Base-by-base conservation (phyloP, 2,329 filamentous ascomycete genomes). In the Sporothrix variecibatus region DNA sequence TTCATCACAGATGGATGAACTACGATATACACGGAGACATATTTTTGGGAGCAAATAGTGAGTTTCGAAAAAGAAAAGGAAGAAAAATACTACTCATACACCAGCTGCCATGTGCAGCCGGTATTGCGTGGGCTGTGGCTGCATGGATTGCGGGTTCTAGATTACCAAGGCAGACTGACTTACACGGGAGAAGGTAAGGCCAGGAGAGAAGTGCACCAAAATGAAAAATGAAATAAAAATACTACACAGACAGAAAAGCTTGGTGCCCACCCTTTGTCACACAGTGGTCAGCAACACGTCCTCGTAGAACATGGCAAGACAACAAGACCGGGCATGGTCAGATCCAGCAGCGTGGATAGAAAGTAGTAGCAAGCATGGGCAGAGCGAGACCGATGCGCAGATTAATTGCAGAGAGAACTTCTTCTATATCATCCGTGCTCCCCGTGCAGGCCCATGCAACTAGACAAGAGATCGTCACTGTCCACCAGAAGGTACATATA, bases 401-500 rank as follows among this genome's bases (percentile, higher is more conserved):
- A 43, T 43, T 43, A 43, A 8, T 43, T 65, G n/a, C 28, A 60
- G 28, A 12, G 28, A 23, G 38, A 3, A 40, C 26, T 64, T 43
- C 34, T 43, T 65, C 60, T 34, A 46, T 46, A 46, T 67, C 62
- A 23, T 46, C 62, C 23, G 62, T 20, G 62, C 62, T 43, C 23
- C 62, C 62, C 62, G 28, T 28, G 62, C 38, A 46, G 62, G 62
- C 62, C 62, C 62, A 67, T 28, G 62, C 62, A 56, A 26, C 4
- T 15, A 3, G 38, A 28, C 38, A 11, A 17, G 9, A 26, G 62
- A 67, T 67, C 62, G 62, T 28, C 62, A 28, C 62, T 28, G 62
- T 46, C 58, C 15, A 49, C 34, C n/a, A 23, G 7, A n/a, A n/a
- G n/a, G n/a, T n/a, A n/a, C n/a, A n/a, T 5, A 38, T 23, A 67